Conservation (phyloP, 805 yeast species). For the Candida railenensis region DNA sequence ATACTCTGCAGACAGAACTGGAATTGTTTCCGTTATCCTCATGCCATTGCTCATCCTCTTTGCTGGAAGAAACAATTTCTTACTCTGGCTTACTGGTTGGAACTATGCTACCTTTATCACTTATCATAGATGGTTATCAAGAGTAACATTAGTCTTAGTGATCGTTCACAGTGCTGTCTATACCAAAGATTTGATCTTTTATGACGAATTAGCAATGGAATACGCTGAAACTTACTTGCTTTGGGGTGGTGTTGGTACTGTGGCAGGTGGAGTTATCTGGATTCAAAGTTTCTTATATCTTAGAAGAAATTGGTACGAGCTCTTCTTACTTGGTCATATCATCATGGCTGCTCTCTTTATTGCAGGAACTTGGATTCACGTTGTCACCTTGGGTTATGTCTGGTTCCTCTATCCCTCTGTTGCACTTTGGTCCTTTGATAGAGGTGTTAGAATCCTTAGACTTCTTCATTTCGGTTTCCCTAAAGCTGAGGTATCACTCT, state of each 20-base stretch:
- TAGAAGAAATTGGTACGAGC: conserved; percentile 48
- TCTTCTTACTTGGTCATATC: conserved; percentile 59
- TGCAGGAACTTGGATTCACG: conserved; percentile 50
- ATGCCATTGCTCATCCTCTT: conserved; percentile 56
- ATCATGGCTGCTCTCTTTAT: conserved; percentile 48
- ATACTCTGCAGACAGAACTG: conserved; percentile 51
- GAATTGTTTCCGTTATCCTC: conserved; percentile 43
- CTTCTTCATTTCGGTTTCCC: conserved; percentile 61
- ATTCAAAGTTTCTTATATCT: conserved; percentile 46
- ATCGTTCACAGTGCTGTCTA: conserved; percentile 23
- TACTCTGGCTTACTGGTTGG: conserved; percentile 63
- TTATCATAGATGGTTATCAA: conserved; percentile 47
- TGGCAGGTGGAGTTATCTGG: conserved; percentile 40
- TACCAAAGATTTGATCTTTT: conserved; percentile 5
- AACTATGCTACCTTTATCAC: conserved; percentile 39
- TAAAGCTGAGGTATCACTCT: conserved; percentile 42
- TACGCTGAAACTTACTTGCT: conserved; percentile 15
- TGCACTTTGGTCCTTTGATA: conserved; percentile 71
- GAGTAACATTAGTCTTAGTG: conserved; percentile 27
- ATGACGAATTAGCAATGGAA: conserved; percentile 8
- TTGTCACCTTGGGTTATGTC: conserved; percentile 37
- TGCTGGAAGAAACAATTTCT: conserved; percentile 62
- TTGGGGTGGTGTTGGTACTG: conserved; percentile 28
- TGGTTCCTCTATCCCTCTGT: conserved; percentile 50
- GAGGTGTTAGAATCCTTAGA: conserved; percentile 55